phyloP scores from a whole-genome alignment of 495 filamentous ascomycete species.

The Saxophila tyrrhenica region DNA sequence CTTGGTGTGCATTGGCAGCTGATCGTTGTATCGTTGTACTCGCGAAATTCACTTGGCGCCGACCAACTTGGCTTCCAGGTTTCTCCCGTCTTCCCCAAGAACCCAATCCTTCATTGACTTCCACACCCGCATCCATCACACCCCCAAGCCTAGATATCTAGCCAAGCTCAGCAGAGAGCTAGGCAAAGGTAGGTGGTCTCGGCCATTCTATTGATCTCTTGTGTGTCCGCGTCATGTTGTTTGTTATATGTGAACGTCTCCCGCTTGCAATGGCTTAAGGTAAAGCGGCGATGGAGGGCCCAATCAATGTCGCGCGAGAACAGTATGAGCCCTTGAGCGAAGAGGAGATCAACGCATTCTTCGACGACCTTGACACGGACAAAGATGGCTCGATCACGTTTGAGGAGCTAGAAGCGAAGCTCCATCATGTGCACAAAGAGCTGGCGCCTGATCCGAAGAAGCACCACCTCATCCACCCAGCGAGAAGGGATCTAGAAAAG shows the following conservation, averaged over 20 bases:
- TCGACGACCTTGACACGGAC: conserved; percentile 31
- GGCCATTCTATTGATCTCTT: not conserved
- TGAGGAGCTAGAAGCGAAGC: conserved; percentile 28
- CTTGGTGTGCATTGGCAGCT: not conserved
- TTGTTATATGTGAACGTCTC: not conserved
- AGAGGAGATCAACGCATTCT: conserved; percentile 26
- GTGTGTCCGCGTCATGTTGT: not conserved
- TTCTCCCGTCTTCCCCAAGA: not conserved
- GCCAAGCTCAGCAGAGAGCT: not conserved
- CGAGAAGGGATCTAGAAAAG: not conserved
- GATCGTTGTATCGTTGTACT: not conserved
- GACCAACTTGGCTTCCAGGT: not conserved
- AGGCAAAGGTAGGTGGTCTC: not conserved
- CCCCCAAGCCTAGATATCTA: not conserved
- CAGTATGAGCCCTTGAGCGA: conserved; percentile 17
- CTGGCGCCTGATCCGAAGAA: conserved; percentile 24
- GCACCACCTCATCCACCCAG: conserved; percentile 23
- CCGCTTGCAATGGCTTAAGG: not conserved
- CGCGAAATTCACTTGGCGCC: not conserved
- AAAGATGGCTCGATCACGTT: conserved; percentile 30
- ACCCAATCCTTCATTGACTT: not conserved
- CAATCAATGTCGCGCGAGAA: conserved; percentile 6
- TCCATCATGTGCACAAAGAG: conserved; percentile 30
- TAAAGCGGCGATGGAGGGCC: not conserved
- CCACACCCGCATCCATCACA: not conserved